Evolutionary conservation across 2,329 filamentous ascomycete species (phyloP).

Genomic region (Zarea fungicola): DNA sequence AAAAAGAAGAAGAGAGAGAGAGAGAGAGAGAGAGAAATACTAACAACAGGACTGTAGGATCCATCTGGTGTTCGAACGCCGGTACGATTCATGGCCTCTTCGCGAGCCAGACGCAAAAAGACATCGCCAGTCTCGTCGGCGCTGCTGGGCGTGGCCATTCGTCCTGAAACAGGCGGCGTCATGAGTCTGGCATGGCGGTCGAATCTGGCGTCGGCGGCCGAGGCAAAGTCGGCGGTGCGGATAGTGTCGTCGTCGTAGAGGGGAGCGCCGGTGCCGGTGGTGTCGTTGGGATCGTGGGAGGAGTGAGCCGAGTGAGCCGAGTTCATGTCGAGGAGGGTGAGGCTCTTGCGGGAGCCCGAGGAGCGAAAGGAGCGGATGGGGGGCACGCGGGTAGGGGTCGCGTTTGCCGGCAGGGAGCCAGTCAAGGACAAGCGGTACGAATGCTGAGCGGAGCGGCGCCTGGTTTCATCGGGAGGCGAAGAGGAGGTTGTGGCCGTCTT

Average conservation of each 20-base stretch:
- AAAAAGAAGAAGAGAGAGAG: no score
- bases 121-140: slow-evolving; percentile 53
- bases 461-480: slow-evolving; percentile 44
- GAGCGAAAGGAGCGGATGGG: slow-evolving; percentile 54
- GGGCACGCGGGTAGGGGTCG: slow-evolving; percentile 38
- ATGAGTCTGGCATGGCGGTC: slow-evolving; percentile 27
- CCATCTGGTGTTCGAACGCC: slow-evolving; percentile 28
- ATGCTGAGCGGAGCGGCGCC: slow-evolving; percentile 32
- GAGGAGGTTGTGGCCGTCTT: slow-evolving; percentile 36
- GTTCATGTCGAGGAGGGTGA: slow-evolving; percentile 49
- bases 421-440: slow-evolving; percentile 43
- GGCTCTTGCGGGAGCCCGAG: slow-evolving; percentile 51
- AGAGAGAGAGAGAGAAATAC: slow-evolving; percentile 25
- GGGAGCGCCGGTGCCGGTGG: slow-evolving; percentile 35
- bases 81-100: slow-evolving; percentile 40
- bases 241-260: slow-evolving; percentile 44
- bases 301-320: no score
- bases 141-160: slow-evolving; percentile 29
- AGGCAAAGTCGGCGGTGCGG: slow-evolving; percentile 23
- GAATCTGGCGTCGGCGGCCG: slow-evolving; percentile 41
- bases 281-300: slow-evolving; percentile 40
- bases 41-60: slow-evolving; percentile 40
- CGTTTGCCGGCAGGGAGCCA: slow-evolving; percentile 27
- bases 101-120: slow-evolving; percentile 54
- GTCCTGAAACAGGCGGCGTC: slow-evolving; percentile 36